Percentiles rank a stretch among this genome's conserved stretches.
These are phyloP conservation scores for Emericellopsis terricola DNA, from an alignment of 495 filamentous ascomycete genomes.

Conservation along the genomic window DNA sequence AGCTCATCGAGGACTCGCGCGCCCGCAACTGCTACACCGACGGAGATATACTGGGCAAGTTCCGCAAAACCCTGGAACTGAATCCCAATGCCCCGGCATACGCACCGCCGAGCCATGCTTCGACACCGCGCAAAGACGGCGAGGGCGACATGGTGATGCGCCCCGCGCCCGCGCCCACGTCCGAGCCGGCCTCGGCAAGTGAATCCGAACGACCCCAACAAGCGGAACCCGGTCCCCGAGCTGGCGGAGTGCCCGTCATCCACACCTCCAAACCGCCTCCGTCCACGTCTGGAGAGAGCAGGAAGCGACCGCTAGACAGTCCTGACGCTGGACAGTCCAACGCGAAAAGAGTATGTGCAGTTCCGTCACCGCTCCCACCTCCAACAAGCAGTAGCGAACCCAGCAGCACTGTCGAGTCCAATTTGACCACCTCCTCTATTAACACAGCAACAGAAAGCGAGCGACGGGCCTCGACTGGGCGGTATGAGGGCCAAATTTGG, in stretches of 20 bases:
- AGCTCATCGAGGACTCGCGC: slow-evolving; percentile 65
- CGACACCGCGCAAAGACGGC: neutral
- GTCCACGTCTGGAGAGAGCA: neutral
- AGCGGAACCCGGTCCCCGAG: neutral
- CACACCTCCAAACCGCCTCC: too few relatives aligned
- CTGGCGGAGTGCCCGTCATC: neutral
- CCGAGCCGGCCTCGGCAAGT: neutral
- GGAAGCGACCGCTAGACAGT: slow-evolving; percentile 15
- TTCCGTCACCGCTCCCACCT: neutral
- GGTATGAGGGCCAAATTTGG: slow-evolving; percentile 1
- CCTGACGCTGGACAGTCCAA: slow-evolving; percentile 7
- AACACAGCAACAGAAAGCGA: slow-evolving; percentile 6
- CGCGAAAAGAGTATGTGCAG: slow-evolving; percentile 15
- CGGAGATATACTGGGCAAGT: slow-evolving; percentile 36
- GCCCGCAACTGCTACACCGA: slow-evolving; percentile 55
- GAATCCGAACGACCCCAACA: neutral
- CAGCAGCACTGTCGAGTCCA: too few relatives aligned
- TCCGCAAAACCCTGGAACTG: slow-evolving; percentile 15
- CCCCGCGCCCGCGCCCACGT: slow-evolving; percentile 10
- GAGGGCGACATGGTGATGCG: slow-evolving; percentile 12
- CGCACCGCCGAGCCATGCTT: neutral
- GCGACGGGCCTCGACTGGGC: slow-evolving; percentile 5
- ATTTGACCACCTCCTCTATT: too few relatives aligned
- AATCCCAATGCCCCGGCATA: slow-evolving; percentile 4
- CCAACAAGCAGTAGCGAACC: too few relatives aligned